Evolutionary conservation across 805 yeast genomes (phyloP).

Genomic region (Ogataea salicorniae): DNA sequence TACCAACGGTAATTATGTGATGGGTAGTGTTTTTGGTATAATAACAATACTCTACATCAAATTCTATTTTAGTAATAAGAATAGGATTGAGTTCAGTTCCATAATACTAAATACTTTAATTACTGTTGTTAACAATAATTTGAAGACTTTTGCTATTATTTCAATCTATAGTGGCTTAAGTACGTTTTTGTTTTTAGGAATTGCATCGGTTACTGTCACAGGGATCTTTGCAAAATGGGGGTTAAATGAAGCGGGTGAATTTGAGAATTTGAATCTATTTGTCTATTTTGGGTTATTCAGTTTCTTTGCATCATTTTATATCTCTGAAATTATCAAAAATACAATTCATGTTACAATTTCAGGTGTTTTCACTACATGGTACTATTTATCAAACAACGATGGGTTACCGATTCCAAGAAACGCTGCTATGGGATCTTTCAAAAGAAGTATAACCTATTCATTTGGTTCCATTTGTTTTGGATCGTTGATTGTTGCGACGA

Average conservation of each 20-base stretch:
- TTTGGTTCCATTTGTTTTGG: slow-evolving; percentile 91
- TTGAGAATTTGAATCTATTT: slow-evolving; percentile 12
- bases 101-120: slow-evolving; percentile 39
- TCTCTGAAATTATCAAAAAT: slow-evolving; percentile 76
- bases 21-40: slow-evolving; percentile 55
- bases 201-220: slow-evolving; percentile 14
- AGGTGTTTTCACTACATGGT: slow-evolving; percentile 90
- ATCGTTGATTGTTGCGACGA: slow-evolving; percentile 61
- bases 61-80: slow-evolving; percentile 17
- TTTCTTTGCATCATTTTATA: slow-evolving; percentile 73
- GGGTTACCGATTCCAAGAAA: slow-evolving; percentile 51
- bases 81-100: slow-evolving; percentile 26
- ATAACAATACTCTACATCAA: slow-evolving; percentile 14
- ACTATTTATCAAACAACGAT: slow-evolving; percentile 50
- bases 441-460: slow-evolving; percentile 73
- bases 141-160: slow-evolving; percentile 53
- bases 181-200: not conserved
- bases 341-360: slow-evolving; percentile 74
- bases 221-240: slow-evolving; percentile 44
- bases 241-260: slow-evolving; percentile 12
- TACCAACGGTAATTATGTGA: slow-evolving; percentile 64
- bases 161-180: slow-evolving; percentile 8
- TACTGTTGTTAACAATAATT: slow-evolving; percentile 65
- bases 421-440: slow-evolving; percentile 76
- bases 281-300: slow-evolving; percentile 31